phyloP scores from a whole-genome alignment of 1,139 yeast genomes.

The Yamadazyma trypodendri region DNA sequence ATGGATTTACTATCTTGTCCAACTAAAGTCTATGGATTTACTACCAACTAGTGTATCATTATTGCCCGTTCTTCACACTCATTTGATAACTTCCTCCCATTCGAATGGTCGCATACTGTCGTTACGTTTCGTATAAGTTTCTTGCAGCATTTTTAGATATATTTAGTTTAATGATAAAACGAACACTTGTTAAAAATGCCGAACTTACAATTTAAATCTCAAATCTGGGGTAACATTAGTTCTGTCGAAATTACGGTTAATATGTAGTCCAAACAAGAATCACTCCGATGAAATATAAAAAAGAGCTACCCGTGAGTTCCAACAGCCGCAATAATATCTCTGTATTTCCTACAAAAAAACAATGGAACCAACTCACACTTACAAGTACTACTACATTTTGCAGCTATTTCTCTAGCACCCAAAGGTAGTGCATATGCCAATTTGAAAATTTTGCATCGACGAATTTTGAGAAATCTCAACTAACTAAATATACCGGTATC shows the following conservation, averaged over 20 bases:
- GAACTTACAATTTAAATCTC: too few relatives aligned
- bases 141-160: slow-evolving; percentile 1
- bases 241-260: too few relatives aligned
- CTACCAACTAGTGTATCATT: slow-evolving; percentile 6
- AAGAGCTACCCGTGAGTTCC: too few relatives aligned
- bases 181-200: too few relatives aligned
- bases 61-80: background rate
- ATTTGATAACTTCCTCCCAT: slow-evolving; percentile 1
- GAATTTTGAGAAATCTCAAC: slow-evolving; percentile 2
- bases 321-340: too few relatives aligned
- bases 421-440: background rate
- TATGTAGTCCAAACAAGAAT: too few relatives aligned
- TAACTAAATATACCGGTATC: background rate
- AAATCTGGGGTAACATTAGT: background rate
- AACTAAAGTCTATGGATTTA: too few relatives aligned
- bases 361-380: too few relatives aligned
- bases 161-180: background rate
- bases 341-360: too few relatives aligned
- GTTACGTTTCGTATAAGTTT: slow-evolving; percentile 2
- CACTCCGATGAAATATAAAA: too few relatives aligned
- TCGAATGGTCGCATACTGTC: background rate
- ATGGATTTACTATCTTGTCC: slow-evolving; percentile 17
- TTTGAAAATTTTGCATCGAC: slow-evolving; percentile 6
- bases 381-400: background rate
- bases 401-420: background rate